Evolutionary conservation across 2,329 filamentous ascomycete species (phyloP).

Genomic region (Colletotrichum agaves): DNA sequence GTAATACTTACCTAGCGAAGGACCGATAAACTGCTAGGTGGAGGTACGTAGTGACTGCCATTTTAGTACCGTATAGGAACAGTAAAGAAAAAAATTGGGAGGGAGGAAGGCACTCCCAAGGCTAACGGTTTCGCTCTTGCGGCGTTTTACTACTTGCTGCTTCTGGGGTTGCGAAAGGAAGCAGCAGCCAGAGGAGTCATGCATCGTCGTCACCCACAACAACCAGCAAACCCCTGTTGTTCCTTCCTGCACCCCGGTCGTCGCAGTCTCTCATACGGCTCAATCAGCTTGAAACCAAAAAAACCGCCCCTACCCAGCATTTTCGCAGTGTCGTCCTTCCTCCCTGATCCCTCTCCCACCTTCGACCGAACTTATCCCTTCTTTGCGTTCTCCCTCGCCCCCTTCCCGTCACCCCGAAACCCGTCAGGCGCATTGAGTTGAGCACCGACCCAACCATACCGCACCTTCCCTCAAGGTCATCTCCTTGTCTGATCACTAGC

Average conservation of each 20-base stretch:
- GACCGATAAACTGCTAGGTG: too few relatives aligned
- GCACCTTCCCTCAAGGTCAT: slow-evolving; percentile 8
- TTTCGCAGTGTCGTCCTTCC: slow-evolving; percentile 7
- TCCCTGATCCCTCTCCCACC: slow-evolving; percentile 29
- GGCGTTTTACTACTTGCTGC: too few relatives aligned
- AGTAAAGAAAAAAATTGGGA: neutral
- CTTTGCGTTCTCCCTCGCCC: slow-evolving; percentile 18
- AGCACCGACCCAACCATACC: slow-evolving; percentile 35
- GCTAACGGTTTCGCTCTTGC: too few relatives aligned
- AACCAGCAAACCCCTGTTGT: slow-evolving; percentile 26
- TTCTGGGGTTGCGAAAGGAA: too few relatives aligned
- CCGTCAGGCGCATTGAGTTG: slow-evolving; percentile 38
- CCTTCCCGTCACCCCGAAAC: slow-evolving; percentile 33
- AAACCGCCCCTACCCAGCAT: slow-evolving; percentile 30
- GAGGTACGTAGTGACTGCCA: too few relatives aligned
- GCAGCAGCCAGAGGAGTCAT: neutral
- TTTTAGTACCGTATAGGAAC: too few relatives aligned
- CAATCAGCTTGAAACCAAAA: slow-evolving; percentile 37
- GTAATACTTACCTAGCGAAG: too few relatives aligned
- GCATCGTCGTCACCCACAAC: slow-evolving; percentile 19
- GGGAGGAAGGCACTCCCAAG: neutral
- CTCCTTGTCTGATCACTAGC: slow-evolving; percentile 21
- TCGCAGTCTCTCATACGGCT: slow-evolving; percentile 33
- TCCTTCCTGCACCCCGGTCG: slow-evolving; percentile 6
- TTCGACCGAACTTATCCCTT: slow-evolving; percentile 35